phyloP scores from a whole-genome alignment of 1,139 yeast species.

The Suhomyces yuchorum region DNA sequence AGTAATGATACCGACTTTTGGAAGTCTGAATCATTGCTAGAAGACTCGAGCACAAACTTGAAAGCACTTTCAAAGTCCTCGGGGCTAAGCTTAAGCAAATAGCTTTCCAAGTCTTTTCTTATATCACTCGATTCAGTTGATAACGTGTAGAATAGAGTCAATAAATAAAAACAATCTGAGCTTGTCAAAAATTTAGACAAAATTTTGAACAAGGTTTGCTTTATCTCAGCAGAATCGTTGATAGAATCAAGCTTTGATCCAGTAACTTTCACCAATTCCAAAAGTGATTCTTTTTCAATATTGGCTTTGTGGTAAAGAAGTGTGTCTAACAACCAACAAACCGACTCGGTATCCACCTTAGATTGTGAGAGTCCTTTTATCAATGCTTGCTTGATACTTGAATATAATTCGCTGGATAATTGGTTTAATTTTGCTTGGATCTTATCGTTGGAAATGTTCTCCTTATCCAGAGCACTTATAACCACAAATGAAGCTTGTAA shows the following conservation, averaged over 20 bases:
- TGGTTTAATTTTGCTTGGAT: background rate
- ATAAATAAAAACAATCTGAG: constrained; percentile 19
- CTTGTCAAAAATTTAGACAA: constrained; percentile 16
- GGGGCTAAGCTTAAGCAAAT: background rate
- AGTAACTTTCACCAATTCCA: constrained; percentile 8
- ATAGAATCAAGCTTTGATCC: constrained; percentile 6
- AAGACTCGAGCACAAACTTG: constrained; percentile 5
- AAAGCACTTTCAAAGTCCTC: constrained; percentile 4
- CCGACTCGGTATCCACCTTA: background rate
- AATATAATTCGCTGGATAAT: constrained; percentile 2
- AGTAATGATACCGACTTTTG: constrained; percentile 11
- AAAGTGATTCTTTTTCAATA: constrained; percentile 11
- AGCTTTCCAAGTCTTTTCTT: constrained; percentile 3
- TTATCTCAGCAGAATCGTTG: constrained; percentile 1
- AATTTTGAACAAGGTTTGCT: constrained; percentile 9
- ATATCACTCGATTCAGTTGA: constrained; percentile 6
- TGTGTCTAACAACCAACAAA: constrained; percentile 4
- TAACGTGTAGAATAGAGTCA: constrained; percentile 25
- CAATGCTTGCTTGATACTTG: constrained; percentile 1
- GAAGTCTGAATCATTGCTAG: background rate
- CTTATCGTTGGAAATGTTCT: background rate
- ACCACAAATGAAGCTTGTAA: constrained; percentile 19
- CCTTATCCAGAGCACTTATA: constrained; percentile 5
- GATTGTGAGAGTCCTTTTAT: background rate
- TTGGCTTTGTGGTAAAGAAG: constrained; percentile 8